Percentiles rank a stretch among this genome's conserved stretches.
phyloP scores from a whole-genome alignment of 768 basidiomycete species.

The Russula foetens region DNA sequence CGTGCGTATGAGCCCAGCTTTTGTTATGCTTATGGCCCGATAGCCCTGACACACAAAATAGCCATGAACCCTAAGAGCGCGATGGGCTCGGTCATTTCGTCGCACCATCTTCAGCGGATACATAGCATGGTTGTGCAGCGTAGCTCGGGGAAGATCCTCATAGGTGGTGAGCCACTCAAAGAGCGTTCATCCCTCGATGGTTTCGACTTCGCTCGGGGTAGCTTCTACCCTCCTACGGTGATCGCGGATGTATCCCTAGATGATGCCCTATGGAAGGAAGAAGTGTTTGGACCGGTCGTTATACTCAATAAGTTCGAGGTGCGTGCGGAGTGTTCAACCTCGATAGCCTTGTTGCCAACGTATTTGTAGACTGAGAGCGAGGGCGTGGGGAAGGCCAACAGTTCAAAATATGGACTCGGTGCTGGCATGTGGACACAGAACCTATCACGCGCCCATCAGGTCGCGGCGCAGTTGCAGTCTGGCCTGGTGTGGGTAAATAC shows the following conservation, averaged over 20 bases:
- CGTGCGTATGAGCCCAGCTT: constrained; percentile 37
- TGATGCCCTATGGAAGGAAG: constrained; percentile 72
- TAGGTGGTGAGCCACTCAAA: constrained; percentile 59
- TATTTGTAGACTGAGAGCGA: constrained; percentile 46
- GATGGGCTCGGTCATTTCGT: constrained; percentile 78
- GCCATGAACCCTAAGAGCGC: constrained; percentile 61
- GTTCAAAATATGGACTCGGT: constrained; percentile 72
- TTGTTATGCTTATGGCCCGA: background rate
- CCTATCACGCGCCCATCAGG: constrained; percentile 66
- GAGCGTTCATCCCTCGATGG: constrained; percentile 58
- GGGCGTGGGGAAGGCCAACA: constrained; percentile 62
- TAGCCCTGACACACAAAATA: constrained; percentile 26
- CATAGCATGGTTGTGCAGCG: constrained; percentile 44
- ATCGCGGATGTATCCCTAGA: constrained; percentile 47
- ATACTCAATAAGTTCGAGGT: constrained; percentile 50
- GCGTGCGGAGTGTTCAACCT: constrained; percentile 14
- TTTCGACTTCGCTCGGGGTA: constrained; percentile 61
- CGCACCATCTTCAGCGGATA: constrained; percentile 54
- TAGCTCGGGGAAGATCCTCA: constrained; percentile 39
- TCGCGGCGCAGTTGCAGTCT: constrained; percentile 59
- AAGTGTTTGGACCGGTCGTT: constrained; percentile 83
- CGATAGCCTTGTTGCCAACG: background rate
- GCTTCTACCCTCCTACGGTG: constrained; percentile 77
- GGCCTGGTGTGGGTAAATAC: constrained; percentile 87
- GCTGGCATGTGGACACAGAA: constrained; percentile 75